phyloP scores from a whole-genome alignment of 768 basidiomycete species.

The Leucosporidium scottii region DNA sequence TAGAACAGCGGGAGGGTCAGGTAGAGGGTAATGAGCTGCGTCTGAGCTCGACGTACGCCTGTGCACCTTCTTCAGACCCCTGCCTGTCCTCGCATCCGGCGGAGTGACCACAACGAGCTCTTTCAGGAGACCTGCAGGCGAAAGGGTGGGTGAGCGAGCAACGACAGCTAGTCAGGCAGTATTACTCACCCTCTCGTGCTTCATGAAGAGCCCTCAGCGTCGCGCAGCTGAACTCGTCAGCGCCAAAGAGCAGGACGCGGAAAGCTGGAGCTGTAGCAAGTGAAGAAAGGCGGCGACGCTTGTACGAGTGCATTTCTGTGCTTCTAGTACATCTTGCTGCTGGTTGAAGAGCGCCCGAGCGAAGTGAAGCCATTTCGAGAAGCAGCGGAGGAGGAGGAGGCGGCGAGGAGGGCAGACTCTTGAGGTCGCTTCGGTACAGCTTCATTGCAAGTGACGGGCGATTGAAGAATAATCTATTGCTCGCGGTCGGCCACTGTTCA shows the following conservation, averaged over 20 bases:
- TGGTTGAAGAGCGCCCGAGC: too few relatives aligned
- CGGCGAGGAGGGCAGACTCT: too few relatives aligned
- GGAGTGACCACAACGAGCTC: conserved; percentile 27
- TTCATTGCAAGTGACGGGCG: too few relatives aligned
- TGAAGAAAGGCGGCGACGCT: neutral
- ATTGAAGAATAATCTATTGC: too few relatives aligned
- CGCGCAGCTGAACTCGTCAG: conserved; percentile 32
- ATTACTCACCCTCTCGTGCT: conserved; percentile 2
- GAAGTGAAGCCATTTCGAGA: too few relatives aligned
- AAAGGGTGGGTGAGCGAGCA: neutral
- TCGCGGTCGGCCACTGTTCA: too few relatives aligned
- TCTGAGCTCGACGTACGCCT: conserved; percentile 14
- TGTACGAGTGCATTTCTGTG: too few relatives aligned
- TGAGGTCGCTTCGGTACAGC: too few relatives aligned
- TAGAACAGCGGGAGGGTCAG: neutral
- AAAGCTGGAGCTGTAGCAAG: conserved; percentile 9
- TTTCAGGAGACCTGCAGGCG: conserved; percentile 20
- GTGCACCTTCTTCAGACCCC: conserved; percentile 9
- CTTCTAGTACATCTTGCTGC: too few relatives aligned
- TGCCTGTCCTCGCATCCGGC: conserved; percentile 24
- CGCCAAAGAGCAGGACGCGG: conserved; percentile 33
- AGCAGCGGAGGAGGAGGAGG: too few relatives aligned
- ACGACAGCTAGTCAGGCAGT: neutral
- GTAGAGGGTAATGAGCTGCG: too few relatives aligned
- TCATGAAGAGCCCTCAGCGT: conserved; percentile 16